Conservation (phyloP, 1,139 yeast genomes). For the Taphrina populina region DNA sequence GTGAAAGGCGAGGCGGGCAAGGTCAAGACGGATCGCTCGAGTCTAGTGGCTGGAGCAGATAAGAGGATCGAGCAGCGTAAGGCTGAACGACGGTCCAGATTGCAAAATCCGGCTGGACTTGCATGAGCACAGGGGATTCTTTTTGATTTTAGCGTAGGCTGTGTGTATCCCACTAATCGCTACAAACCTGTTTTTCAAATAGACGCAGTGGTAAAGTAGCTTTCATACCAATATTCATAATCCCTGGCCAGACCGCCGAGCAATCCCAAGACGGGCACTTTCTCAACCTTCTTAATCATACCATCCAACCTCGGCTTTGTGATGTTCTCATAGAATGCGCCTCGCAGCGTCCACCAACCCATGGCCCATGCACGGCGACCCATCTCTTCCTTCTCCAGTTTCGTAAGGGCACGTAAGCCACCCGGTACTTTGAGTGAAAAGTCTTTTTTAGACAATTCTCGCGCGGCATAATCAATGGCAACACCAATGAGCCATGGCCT, state of each 20-base stretch:
- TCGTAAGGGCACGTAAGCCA: slow-evolving; percentile 43
- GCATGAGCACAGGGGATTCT: too few relatives aligned
- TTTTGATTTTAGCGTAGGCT: too few relatives aligned
- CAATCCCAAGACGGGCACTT: slow-evolving; percentile 41
- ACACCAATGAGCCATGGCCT: slow-evolving; percentile 49
- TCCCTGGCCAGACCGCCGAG: slow-evolving; percentile 46
- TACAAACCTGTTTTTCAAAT: background rate
- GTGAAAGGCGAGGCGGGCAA: background rate
- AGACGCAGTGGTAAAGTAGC: slow-evolving; percentile 40
- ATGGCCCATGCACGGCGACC: slow-evolving; percentile 43
- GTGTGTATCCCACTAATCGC: background rate
- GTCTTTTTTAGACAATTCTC: slow-evolving; percentile 40
- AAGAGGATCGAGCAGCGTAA: too few relatives aligned
- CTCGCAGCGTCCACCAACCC: slow-evolving; percentile 50
- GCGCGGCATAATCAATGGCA: slow-evolving; percentile 45
- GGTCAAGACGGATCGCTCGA: background rate
- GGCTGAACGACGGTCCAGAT: too few relatives aligned
- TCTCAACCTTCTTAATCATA: background rate
- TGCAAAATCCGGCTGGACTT: too few relatives aligned
- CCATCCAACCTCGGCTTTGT: slow-evolving; percentile 39
- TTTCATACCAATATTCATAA: slow-evolving; percentile 48
- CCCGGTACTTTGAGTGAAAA: slow-evolving; percentile 35
- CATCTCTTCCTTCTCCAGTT: slow-evolving; percentile 46
- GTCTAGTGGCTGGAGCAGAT: too few relatives aligned
- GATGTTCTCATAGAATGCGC: slow-evolving; percentile 46